Conservation (phyloP, 495 filamentous ascomycete genomes). For the Aspergillus baeticus region DNA sequence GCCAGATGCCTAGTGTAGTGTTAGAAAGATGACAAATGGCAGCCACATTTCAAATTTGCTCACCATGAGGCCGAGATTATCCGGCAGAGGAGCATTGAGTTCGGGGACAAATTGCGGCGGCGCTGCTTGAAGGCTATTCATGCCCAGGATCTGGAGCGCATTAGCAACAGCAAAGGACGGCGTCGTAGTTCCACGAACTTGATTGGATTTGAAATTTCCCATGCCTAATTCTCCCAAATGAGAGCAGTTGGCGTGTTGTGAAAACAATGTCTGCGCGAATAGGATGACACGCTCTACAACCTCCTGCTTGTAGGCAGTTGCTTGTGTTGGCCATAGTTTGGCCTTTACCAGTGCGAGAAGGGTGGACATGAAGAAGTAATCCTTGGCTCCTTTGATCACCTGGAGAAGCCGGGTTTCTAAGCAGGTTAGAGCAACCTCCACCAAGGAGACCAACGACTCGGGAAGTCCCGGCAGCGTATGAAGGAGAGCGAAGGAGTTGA, state of each 20-base stretch:
- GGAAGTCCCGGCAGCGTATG: constrained; percentile 35
- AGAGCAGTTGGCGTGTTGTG: constrained; percentile 35
- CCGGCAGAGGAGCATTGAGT: constrained; percentile 25
- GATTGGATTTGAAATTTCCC: constrained; percentile 36
- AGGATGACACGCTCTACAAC: constrained; percentile 39
- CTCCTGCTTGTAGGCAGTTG: constrained; percentile 36
- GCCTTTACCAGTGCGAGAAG: constrained; percentile 40
- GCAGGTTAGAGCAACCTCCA: constrained; percentile 34
- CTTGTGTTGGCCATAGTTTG: constrained; percentile 38
- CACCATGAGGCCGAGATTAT: constrained; percentile 30
- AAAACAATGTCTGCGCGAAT: constrained; percentile 40
- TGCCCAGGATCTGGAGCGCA: constrained; percentile 22
- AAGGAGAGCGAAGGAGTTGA: constrained; percentile 24
- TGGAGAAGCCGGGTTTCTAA: constrained; percentile 35
- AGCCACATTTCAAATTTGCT: constrained; percentile 9
- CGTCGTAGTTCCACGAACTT: constrained; percentile 21
- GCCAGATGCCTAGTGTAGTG: constrained; percentile 26
- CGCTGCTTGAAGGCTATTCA: constrained; percentile 29
- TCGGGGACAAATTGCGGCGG: constrained; percentile 26
- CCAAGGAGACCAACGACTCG: constrained; percentile 36
- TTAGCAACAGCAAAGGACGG: neutral
- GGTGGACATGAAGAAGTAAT: constrained; percentile 46
- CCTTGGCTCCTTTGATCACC: constrained; percentile 44
- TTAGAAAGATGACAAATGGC: constrained; percentile 14
- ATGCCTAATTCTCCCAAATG: constrained; percentile 36